These are phyloP conservation scores for Populus simonii DNA, from an alignment of 345 rosid species.

Conservation along the genomic window DNA sequence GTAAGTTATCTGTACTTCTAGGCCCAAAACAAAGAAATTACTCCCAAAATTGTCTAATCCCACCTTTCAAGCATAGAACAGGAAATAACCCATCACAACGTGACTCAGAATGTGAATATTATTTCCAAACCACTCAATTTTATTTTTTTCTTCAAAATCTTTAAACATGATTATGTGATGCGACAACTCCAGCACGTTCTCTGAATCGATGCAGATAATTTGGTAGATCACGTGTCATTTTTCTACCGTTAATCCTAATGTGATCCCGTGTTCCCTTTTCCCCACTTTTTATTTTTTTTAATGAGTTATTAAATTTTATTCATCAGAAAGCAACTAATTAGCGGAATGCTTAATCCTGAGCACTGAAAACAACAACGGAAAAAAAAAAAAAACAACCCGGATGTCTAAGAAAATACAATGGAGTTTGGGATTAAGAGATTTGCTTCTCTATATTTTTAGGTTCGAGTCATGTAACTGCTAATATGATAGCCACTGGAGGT, in stretches of 20 bases:
- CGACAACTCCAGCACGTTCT: not conserved
- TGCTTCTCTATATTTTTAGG: fast-evolving
- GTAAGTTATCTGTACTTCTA: not conserved
- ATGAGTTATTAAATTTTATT: not conserved
- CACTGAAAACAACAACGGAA: not conserved
- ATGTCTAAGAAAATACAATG: not conserved
- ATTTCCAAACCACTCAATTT: not conserved
- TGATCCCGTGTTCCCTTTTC: not conserved
- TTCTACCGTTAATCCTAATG: not conserved
- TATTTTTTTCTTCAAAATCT: not conserved
- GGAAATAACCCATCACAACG: not conserved
- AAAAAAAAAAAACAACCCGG: not conserved
- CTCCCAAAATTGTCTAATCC: not conserved
- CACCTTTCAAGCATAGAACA: too few relatives aligned
- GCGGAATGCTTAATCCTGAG: not conserved
- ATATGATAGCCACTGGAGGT: too few relatives aligned
- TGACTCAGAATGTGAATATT: not conserved
- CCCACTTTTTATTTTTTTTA: not conserved
- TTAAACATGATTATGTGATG: not conserved
- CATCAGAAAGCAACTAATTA: not conserved
- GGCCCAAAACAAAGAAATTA: not conserved
- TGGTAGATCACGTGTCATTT: not conserved
- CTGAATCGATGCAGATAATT: not conserved
- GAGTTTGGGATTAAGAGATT: too few relatives aligned
- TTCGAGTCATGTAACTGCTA: too few relatives aligned